Conservation (phyloP, 1,284 basidiomycete species). For the Leccinum ponderosum region DNA sequence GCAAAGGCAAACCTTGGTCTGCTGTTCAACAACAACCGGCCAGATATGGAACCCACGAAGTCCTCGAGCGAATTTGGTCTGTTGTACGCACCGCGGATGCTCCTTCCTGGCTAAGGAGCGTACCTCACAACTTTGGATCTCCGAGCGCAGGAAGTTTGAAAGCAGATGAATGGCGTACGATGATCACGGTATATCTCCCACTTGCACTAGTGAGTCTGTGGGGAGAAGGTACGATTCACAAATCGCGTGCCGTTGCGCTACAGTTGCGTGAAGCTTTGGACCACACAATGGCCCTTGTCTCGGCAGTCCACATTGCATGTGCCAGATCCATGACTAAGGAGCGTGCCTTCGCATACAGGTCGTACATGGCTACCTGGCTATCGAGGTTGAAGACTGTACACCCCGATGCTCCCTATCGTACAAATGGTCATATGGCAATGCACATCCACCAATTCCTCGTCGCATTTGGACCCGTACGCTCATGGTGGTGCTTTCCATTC, state of each 20-base stretch:
- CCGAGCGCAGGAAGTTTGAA: background rate
- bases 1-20: constrained; percentile 1
- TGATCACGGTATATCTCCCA: constrained; percentile 7
- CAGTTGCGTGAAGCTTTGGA: constrained; percentile 1
- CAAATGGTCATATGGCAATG: constrained; percentile 9
- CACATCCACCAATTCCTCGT: constrained; percentile 5
- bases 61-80: background rate
- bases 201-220: constrained; percentile 8
- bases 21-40: background rate
- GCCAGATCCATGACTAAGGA: constrained; percentile 1
- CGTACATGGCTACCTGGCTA: background rate
- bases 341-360: background rate
- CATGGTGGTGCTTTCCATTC: constrained; percentile 13
- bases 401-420: background rate
- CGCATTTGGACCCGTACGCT: background rate
- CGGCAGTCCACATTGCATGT: constrained; percentile 5
- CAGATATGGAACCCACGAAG: constrained; percentile 1
- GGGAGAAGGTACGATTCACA: constrained; percentile 1
- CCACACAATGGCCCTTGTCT: constrained; percentile 9
- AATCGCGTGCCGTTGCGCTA: background rate
- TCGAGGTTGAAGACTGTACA: constrained; percentile 1
- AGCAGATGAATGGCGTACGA: constrained; percentile 6
- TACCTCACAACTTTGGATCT: constrained; percentile 5
- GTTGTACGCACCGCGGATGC: background rate
- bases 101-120: constrained; percentile 1